phyloP scores from a whole-genome alignment of 768 basidiomycete genomes.

The Hydnomerulius pinastri region DNA sequence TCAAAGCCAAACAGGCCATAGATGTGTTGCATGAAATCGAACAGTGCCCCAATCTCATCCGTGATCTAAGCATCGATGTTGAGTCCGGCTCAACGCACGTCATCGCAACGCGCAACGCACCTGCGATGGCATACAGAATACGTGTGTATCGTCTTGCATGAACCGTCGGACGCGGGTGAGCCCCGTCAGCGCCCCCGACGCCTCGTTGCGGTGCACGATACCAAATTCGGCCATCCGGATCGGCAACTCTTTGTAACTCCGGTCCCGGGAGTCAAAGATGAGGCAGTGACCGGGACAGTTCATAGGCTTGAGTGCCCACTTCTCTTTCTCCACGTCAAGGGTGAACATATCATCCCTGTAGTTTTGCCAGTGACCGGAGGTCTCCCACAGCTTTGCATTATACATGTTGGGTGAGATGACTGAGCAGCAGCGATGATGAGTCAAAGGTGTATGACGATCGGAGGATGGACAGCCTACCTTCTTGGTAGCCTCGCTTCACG shows the following conservation, averaged over 20 bases:
- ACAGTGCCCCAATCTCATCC: slow-evolving; percentile 81
- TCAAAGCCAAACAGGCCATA: slow-evolving; percentile 96
- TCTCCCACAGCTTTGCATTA: slow-evolving; percentile 96
- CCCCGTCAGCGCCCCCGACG: slow-evolving; percentile 90
- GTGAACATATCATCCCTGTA: slow-evolving; percentile 98
- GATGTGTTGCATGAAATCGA: slow-evolving; percentile 93
- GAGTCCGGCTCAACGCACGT: neutral
- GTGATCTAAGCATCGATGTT: slow-evolving; percentile 57
- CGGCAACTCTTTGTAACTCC: slow-evolving; percentile 93
- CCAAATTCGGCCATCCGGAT: slow-evolving; percentile 99
- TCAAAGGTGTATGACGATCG: neutral
- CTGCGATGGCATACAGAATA: slow-evolving; percentile 96
- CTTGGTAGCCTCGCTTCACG: slow-evolving; percentile 93
- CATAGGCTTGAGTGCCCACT: slow-evolving; percentile 97
- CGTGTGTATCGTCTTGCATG: slow-evolving; percentile 97
- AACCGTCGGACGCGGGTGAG: slow-evolving; percentile 92
- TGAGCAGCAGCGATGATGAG: slow-evolving; percentile 28
- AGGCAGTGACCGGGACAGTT: slow-evolving; percentile 98
- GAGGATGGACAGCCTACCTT: slow-evolving; percentile 51
- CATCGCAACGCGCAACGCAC: slow-evolving; percentile 37
- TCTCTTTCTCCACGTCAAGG: slow-evolving; percentile 93
- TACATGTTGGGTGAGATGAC: slow-evolving; percentile 99
- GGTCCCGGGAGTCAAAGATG: slow-evolving; percentile 92
- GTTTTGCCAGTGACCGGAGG: slow-evolving; percentile 97
- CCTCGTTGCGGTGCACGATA: slow-evolving; percentile 95